Percentiles rank a stretch among this genome's conserved stretches.
phyloP scores from a whole-genome alignment of 2,329 filamentous ascomycete genomes.

The Magnaporthales sp. region DNA sequence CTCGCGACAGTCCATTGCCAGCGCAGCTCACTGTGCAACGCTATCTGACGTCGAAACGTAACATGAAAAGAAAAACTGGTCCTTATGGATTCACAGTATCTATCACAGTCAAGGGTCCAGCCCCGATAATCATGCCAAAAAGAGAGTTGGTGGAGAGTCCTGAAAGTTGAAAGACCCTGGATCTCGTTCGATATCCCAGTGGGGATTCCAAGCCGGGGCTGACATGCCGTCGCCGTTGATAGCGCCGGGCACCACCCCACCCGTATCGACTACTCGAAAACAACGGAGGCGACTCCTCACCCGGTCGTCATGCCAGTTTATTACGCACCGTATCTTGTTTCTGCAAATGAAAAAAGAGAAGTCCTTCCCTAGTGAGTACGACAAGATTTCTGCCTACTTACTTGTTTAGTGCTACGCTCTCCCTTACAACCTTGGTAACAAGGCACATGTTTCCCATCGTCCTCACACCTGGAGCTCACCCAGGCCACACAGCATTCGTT shows the following conservation, averaged over 20 bases:
- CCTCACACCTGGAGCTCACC: no score
- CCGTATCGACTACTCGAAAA: background rate
- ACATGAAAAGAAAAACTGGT: background rate
- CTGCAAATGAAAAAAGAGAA: background rate
- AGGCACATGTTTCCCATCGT: no score
- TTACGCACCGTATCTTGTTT: background rate
- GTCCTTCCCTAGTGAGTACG: background rate
- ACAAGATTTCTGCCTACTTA: no score
- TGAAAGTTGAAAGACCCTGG: background rate
- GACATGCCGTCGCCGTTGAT: background rate
- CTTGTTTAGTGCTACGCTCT: no score
- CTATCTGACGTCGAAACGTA: background rate
- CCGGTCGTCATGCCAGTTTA: background rate
- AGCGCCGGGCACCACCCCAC: background rate
- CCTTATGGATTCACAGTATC: background rate
- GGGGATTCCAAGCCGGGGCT: background rate
- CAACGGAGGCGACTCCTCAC: background rate
- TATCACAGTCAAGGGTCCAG: background rate
- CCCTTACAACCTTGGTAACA: no score
- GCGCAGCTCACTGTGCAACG: background rate
- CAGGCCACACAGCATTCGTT: background rate
- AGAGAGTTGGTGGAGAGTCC: background rate
- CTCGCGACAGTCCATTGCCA: background rate
- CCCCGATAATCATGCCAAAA: background rate
- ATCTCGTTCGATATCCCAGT: background rate